These are phyloP conservation scores for Cercophora sp. DNA, from an alignment of 495 filamentous ascomycete genomes.

Conservation along the genomic window DNA sequence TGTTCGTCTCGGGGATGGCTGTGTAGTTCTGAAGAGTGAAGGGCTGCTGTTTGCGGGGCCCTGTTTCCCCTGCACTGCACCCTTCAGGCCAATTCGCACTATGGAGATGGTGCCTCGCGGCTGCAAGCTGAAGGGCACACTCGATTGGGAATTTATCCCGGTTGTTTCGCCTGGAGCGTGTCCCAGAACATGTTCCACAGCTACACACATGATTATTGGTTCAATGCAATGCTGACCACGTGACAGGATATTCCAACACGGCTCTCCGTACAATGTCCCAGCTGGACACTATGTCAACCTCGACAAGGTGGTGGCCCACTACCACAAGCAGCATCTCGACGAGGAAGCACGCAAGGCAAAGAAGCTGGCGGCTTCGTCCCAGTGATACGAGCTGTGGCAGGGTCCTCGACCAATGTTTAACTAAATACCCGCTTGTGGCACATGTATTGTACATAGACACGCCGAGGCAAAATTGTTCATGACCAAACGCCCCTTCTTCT, in stretches of 20 bases:
- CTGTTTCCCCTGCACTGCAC: too few species aligned
- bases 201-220: neutral
- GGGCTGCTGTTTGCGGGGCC: too few species aligned
- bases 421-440: slow-evolving; percentile 17
- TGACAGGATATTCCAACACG: slow-evolving; percentile 40
- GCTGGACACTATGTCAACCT: slow-evolving; percentile 42
- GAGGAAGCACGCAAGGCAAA: slow-evolving; percentile 45
- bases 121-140: neutral
- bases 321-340: slow-evolving; percentile 40
- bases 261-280: slow-evolving; percentile 41
- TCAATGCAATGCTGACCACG: slow-evolving; percentile 23
- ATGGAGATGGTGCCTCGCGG: too few species aligned
- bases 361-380: slow-evolving; percentile 32
- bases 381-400: slow-evolving; percentile 13
- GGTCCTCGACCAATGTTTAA: neutral
- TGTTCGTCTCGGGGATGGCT: too few species aligned
- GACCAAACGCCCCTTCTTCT: slow-evolving; percentile 4
- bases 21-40: too few species aligned
- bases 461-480: slow-evolving; percentile 15
- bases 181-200: too few species aligned
- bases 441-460: slow-evolving; percentile 21
- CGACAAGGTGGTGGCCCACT: slow-evolving; percentile 45
- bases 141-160: neutral
- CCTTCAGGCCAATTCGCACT: too few species aligned
- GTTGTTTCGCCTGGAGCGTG: too few species aligned